phyloP scores from a whole-genome alignment of 83 land plant species.

The Diphasiastrum complanatum region DNA sequence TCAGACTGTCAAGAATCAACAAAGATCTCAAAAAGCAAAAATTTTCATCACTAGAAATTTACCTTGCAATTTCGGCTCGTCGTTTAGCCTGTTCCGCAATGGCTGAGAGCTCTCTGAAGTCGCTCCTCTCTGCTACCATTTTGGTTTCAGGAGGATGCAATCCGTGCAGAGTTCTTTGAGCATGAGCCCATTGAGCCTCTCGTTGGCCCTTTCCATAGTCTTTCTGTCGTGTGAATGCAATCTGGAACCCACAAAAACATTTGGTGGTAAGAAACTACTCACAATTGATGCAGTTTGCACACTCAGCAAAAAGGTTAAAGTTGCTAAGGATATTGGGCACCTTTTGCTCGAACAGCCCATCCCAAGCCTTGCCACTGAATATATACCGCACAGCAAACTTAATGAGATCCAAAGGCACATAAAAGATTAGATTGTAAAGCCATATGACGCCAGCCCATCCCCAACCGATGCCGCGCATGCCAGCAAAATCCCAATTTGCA shows the following conservation, averaged over 20 bases:
- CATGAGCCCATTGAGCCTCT: too few relatives aligned
- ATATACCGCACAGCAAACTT: too few relatives aligned
- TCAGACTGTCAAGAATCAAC: too few relatives aligned
- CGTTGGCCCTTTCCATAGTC: too few relatives aligned
- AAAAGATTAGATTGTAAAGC: constrained; percentile 3
- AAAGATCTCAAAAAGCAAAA: too few relatives aligned
- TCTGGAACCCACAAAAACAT: not conserved
- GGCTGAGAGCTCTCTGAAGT: not conserved
- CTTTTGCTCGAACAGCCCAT: constrained; percentile 4
- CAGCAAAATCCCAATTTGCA: constrained; percentile 12
- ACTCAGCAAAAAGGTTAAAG: too few relatives aligned
- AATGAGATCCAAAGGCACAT: constrained; percentile 7
- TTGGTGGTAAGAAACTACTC: not conserved
- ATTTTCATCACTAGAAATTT: not conserved
- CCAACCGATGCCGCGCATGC: constrained; percentile 7
- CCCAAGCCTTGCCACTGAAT: constrained; percentile 4
- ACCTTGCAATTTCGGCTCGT: constrained; percentile 16
- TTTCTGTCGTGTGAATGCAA: constrained; percentile 6
- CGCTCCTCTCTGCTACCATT: too few relatives aligned
- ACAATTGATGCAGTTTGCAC: not conserved
- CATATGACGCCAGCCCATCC: constrained; percentile 16
- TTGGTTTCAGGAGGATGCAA: too few relatives aligned
- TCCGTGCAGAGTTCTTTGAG: too few relatives aligned
- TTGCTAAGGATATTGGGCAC: not conserved
- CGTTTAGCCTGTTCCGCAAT: constrained; percentile 14